Base-by-base conservation (phyloP, 306 rosid genomes). In the Rosa multiflora region DNA sequence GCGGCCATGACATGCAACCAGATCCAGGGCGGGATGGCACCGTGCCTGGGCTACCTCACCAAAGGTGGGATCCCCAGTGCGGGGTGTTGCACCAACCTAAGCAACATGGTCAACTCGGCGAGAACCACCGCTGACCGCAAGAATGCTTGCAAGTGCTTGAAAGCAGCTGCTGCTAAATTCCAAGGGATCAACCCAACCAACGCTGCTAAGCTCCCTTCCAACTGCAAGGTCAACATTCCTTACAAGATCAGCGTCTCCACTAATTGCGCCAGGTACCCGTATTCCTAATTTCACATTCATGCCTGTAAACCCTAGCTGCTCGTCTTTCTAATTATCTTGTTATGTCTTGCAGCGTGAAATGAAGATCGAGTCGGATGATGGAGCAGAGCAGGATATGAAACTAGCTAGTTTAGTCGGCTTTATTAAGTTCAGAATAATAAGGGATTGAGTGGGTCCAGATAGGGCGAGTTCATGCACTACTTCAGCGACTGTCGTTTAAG, bases 191-290 rank as follows among this genome's bases (percentile, higher is more conserved):
- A 79, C 23, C 1, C 17, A 8, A 1, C 0, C 10, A 13, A 20
- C 15, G 89, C 82, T 0, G 86, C 67, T 4, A 3, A 64, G 20
- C 88, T 86, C 44, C 94, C 93, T 0, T 23, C 12, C 17, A 49
- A 29, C 39, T 92, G 97, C 8, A 80, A 85, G 0, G 87, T 87
- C 55, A 74, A 78, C 68, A 70, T 91, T 82, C 95, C 92, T 77
- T 93, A 91, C 87, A 77, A 75, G 85, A 91, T 93, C 85, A 90
- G 92, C 87, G 83, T 91, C 37, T 40, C 49, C 64, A 86, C 87
- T 6, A 81, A 93, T 78, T 90, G 98, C 72, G 40, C n/a, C 11
- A 73, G 6, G 89, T 83, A 81, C 20, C 68, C 20, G 5, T 13
- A 11, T 62, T 26, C 4, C 42, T 1, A 29, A 62, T 29, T 12